Evolutionary conservation across 2,329 filamentous ascomycete genomes (phyloP), one percentile per base, ranked within the genome.

Genomic region (Pyricularia sp.): DNA sequence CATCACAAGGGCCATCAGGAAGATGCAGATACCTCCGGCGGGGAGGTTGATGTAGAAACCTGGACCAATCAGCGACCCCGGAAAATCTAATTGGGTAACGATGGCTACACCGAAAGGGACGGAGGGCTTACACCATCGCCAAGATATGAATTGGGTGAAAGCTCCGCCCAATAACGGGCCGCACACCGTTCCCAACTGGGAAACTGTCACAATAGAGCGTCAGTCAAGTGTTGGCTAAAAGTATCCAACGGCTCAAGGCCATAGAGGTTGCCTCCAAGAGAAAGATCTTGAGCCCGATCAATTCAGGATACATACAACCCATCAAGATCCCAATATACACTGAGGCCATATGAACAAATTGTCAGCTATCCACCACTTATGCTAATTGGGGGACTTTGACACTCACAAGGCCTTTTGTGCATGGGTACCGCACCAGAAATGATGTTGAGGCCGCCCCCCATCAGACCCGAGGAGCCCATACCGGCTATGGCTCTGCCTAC

Each of bases 1-100:
- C 42, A 73, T 67, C 36, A 73, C 36, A 1, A 70, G 65, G 0
- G 77, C 78, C 0, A 81, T 68, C 17, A 73, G 58, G 42, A 78
- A 74, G 12, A 79, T 25, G 65, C 72, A 78, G 2, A 74, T 74
- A 31, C 72, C 81, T 9, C 77, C 85, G 0, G 83, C 79, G 65
- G 84, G 76, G 0, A 88, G 77, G 71, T 88, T 88, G 77, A 88
- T 83, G 72, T 89, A 89, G 69, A 84, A 84, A 0, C 76, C 77
- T 61, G 58, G 10, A n/a, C 3, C 25, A 28, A 12, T 61, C 25
- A 61, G 58, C 58, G 23, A 61, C 58, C n/a, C 20, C 1, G n/a
- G n/a, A n/a, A n/a, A 61, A 12, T 26, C 4, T 3, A 61, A 28
- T 26, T 61, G n/a, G n/a, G 23, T 14, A 12, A 14, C 10, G 4